Base-by-base conservation (phyloP, 2,329 filamentous ascomycete genomes). In the Blastomyces silverae region DNA sequence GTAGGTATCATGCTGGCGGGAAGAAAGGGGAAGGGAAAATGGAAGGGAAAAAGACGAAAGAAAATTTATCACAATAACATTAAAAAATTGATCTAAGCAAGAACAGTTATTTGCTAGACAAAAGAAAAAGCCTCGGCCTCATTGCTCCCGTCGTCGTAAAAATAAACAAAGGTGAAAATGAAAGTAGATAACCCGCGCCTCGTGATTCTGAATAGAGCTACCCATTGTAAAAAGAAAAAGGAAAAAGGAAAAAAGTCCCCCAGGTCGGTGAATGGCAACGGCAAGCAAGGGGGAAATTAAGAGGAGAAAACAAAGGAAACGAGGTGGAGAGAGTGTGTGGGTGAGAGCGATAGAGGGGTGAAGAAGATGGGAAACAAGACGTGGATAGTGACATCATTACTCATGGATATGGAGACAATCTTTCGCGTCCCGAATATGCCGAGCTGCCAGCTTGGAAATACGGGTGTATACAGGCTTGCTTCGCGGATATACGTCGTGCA, bases 401-500 rank as follows among this genome's bases (percentile, higher is more conserved):
- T 77, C 72, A 81, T 69, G 79, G 76, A 64, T 70, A 76, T 55
- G 74, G 75, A 66, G 77, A 77, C 39, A 73, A 69, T 66, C 72
- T 73, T 64, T 69, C 73, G 56, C 80, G 78, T 52, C 79, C 79
- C 22, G 80, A 80, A 70, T 83, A 83, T 67, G 76, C 75, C 28
- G 78, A 75, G 67, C 77, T 83, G 64, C 79, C 77, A 28, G 81
- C 79, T 22, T 80, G 81, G 73, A 96, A 96, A 80, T 96, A 96
- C 10, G 89, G 87, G 74, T 96, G 92, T 70, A 87, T 83, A 74
- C 89, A 90, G 15, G 91, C 88, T 75, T 91, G 89, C 82, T 96
- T 96, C 62, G 92, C 92, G 7, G 90, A 95, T 70, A 96, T 90
- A 68, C 92, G 89, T 63, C 87, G 87, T 28, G 91, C 90, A 2